Conservation (phyloP, 2,329 filamentous ascomycete genomes). For the Monilinia aucupariae region DNA sequence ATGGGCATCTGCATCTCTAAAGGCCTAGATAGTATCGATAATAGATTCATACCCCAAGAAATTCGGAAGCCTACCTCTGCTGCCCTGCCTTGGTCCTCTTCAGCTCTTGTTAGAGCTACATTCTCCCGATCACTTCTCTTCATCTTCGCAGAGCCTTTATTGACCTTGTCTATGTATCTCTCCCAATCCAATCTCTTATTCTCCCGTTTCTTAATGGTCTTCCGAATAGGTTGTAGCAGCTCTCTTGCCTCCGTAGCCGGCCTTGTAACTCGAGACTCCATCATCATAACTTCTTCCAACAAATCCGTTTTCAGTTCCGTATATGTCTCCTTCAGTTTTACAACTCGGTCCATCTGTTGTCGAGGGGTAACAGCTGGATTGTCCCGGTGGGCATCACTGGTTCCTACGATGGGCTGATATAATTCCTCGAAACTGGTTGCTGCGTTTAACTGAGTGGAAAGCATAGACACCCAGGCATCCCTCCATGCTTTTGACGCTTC, state of each 20-base stretch:
- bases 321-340: constrained; percentile 61
- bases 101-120: constrained; percentile 61
- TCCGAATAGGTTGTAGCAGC: constrained; percentile 65
- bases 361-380: constrained; percentile 56
- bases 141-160: constrained; percentile 63
- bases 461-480: constrained; percentile 70
- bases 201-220: constrained; percentile 79
- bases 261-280: constrained; percentile 64
- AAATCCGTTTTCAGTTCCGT: constrained; percentile 67
- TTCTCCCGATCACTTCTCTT: constrained; percentile 70
- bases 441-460: constrained; percentile 62
- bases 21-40: constrained; percentile 48
- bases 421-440: constrained; percentile 64
- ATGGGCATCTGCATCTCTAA: constrained; percentile 68
- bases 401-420: constrained; percentile 70
- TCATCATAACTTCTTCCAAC: constrained; percentile 61
- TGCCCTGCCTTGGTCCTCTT: constrained; percentile 61
- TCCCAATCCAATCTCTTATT: constrained; percentile 80
- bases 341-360: constrained; percentile 57
- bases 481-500: constrained; percentile 71
- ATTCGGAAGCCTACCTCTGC: constrained; percentile 48
- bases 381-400: constrained; percentile 52
- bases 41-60: constrained; percentile 16
- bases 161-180: constrained; percentile 65
- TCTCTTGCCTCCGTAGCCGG: constrained; percentile 66